Percentiles rank a stretch among this genome's conserved stretches.
phyloP scores from a whole-genome alignment of 2,329 filamentous ascomycete genomes.

The Botrytis galanthina region DNA sequence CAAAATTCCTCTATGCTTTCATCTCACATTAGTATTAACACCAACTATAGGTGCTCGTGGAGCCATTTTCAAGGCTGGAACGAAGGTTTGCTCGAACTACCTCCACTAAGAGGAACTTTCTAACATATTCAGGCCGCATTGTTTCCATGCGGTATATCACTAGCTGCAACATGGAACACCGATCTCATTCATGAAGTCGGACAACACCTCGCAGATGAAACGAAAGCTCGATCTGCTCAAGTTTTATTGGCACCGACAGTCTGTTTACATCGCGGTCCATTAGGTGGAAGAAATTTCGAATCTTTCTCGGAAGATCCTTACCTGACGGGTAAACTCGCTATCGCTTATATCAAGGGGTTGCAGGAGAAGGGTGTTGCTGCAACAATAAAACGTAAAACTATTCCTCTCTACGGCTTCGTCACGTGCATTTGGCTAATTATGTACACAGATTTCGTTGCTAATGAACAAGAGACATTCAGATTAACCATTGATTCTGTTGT shows the following conservation, averaged over 20 bases:
- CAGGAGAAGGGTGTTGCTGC: conserved; percentile 73
- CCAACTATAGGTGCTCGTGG: conserved; percentile 50
- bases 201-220: conserved; percentile 67
- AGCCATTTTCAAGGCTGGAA: conserved; percentile 66
- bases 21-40: background rate
- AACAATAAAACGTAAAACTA: conserved; percentile 66
- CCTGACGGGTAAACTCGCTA: conserved; percentile 70
- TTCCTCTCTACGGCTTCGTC: background rate
- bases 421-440: conserved; percentile 21
- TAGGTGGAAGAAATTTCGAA: conserved; percentile 84
- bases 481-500: conserved; percentile 63
- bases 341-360: conserved; percentile 68
- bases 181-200: conserved; percentile 68
- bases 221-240: conserved; percentile 69
- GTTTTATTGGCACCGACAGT: conserved; percentile 75
- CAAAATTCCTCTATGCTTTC: background rate
- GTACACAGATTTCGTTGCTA: conserved; percentile 60
- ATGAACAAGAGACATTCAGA: conserved; percentile 69
- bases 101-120: background rate
- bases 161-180: conserved; percentile 77
- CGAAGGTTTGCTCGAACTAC: conserved; percentile 46
- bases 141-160: conserved; percentile 75
- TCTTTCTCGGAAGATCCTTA: conserved; percentile 82
- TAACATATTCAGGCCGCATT: conserved; percentile 59
- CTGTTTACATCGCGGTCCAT: conserved; percentile 76